phyloP scores from a whole-genome alignment of 164 flowering plant genomes.

The Piper longum region DNA sequence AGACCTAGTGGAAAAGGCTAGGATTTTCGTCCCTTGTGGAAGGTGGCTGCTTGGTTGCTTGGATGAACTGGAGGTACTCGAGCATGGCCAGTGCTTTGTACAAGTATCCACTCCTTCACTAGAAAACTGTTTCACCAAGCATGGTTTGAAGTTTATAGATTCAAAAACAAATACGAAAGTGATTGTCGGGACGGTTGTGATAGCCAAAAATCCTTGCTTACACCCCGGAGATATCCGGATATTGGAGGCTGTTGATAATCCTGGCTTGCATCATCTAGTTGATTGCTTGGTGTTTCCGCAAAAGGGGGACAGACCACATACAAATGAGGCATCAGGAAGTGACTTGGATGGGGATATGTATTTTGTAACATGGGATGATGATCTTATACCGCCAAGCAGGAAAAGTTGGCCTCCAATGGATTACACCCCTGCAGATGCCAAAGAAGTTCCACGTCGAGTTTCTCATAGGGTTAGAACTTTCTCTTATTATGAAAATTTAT shows the following conservation, averaged over 20 bases:
- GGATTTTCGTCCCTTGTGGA: constrained; percentile 79
- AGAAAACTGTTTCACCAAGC: constrained; percentile 58
- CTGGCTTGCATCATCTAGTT: constrained; percentile 62
- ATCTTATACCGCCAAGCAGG: constrained; percentile 75
- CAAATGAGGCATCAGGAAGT: constrained; percentile 96
- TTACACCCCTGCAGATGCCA: constrained; percentile 46
- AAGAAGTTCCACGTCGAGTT: constrained; percentile 27
- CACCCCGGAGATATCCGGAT: constrained; percentile 93
- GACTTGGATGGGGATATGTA: constrained; percentile 94
- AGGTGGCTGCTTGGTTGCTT: constrained; percentile 92
- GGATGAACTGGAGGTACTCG: constrained; percentile 79
- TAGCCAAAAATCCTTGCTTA: constrained; percentile 93
- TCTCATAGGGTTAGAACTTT: constrained; percentile 24
- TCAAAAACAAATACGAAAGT: constrained; percentile 31
- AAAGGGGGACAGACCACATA: constrained; percentile 84
- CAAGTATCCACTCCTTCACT: constrained; percentile 69
- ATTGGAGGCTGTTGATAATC: constrained; percentile 79
- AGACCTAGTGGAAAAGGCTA: constrained; percentile 62
- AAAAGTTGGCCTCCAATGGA: constrained; percentile 72
- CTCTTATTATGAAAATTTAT: background rate
- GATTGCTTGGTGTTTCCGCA: constrained; percentile 94
- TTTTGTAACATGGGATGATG: constrained; percentile 83
- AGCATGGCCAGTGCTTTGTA: constrained; percentile 81
- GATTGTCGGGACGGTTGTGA: constrained; percentile 49
- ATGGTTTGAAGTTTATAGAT: constrained; percentile 55